Evolutionary conservation across 371 early-diverging fungal genomes (phyloP).

Genomic region (Chytridium lagenaria): DNA sequence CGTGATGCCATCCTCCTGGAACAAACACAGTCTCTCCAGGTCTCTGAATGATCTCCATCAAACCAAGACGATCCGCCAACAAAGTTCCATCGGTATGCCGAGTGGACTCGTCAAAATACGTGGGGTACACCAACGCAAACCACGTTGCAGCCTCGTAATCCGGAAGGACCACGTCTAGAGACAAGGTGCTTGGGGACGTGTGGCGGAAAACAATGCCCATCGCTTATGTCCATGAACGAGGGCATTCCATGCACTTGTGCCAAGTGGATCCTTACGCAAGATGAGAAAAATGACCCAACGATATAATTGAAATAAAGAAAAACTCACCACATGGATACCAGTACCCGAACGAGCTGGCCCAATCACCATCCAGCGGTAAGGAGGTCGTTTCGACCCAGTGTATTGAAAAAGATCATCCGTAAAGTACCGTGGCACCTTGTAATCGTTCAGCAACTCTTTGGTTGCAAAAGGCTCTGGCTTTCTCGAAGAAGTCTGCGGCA

Average conservation of each 20-base stretch:
- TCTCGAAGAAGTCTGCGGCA: not conserved
- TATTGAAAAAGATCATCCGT: conserved; percentile 75
- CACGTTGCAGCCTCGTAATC: conserved; percentile 82
- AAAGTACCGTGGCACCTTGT: conserved; percentile 74
- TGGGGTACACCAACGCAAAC: conserved; percentile 77
- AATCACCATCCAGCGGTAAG: conserved; percentile 55
- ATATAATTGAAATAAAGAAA: conserved; percentile 5
- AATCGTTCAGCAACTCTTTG: conserved; percentile 66
- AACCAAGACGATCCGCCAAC: conserved; percentile 66
- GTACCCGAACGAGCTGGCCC: conserved; percentile 55
- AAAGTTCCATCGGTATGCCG: conserved; percentile 43
- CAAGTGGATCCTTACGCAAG: conserved; percentile 44
- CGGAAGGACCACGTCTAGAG: conserved; percentile 40
- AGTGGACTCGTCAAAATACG: conserved; percentile 37
- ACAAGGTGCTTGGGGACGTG: conserved; percentile 27
- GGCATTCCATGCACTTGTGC: conserved; percentile 57
- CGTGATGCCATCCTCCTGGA: conserved; percentile 85
- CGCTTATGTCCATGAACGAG: conserved; percentile 51
- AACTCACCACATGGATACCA: conserved; percentile 44
- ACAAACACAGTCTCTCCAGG: conserved; percentile 87
- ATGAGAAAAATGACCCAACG: not conserved
- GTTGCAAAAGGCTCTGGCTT: conserved; percentile 33
- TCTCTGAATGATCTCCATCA: conserved; percentile 76
- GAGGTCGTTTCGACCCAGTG: conserved; percentile 60
- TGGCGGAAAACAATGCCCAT: conserved; percentile 76